phyloP scores from a whole-genome alignment of 768 basidiomycete genomes.

The Chlorophyllum brunneum region DNA sequence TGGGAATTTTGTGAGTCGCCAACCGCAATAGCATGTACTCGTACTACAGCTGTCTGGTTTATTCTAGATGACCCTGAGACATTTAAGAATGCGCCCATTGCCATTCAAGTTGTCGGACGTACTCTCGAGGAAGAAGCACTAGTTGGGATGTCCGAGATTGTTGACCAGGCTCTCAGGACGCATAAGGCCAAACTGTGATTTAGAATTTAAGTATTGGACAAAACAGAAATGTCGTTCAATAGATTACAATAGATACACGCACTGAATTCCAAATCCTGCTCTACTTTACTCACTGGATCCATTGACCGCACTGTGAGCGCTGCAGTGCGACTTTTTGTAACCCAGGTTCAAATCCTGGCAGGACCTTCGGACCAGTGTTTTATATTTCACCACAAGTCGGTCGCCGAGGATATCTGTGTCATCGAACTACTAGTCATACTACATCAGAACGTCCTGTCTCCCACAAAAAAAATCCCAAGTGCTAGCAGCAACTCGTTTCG shows the following conservation, averaged over 20 bases:
- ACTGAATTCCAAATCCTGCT: too few relatives aligned
- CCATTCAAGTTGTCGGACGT: constrained; percentile 63
- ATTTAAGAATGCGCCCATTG: constrained; percentile 58
- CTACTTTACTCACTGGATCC: too few relatives aligned
- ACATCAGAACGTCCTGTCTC: background rate
- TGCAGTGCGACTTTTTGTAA: constrained; percentile 29
- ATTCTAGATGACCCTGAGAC: constrained; percentile 51
- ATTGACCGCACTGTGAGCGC: constrained; percentile 34
- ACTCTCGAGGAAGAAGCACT: constrained; percentile 76
- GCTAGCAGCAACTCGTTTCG: constrained; percentile 60
- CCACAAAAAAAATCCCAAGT: background rate
- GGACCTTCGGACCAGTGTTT: constrained; percentile 20
- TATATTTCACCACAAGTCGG: too few relatives aligned
- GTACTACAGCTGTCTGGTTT: too few relatives aligned
- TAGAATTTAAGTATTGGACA: too few relatives aligned
- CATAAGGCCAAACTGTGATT: background rate
- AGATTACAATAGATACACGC: too few relatives aligned
- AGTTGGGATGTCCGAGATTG: constrained; percentile 63
- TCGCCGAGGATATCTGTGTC: too few relatives aligned
- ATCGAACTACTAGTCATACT: too few relatives aligned
- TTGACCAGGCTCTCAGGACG: constrained; percentile 47
- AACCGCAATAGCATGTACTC: background rate
- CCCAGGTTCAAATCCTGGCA: constrained; percentile 34
- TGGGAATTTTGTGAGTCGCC: constrained; percentile 48
- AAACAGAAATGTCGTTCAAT: too few relatives aligned